Evolutionary conservation across 805 yeast genomes (phyloP), one percentile per base, ranked within the genome.

Genomic region (Candida boleticola): DNA sequence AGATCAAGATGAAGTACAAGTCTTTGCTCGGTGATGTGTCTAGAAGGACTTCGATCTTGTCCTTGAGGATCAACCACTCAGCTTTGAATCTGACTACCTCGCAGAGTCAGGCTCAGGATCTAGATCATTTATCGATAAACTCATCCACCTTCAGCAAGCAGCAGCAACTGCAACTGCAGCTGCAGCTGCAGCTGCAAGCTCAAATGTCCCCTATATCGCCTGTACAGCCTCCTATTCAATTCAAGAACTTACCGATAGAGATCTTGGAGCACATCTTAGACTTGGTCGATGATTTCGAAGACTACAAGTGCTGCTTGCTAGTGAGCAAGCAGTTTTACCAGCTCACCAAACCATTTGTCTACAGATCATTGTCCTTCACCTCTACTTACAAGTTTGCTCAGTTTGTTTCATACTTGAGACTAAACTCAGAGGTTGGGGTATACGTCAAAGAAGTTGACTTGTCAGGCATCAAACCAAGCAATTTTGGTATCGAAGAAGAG

Each of bases 321-420:
- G 80, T 82, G 5, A 71, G 73, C 55, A 75, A 66, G 43, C 53
- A 62, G 27, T 73, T 84, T 49, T 74, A 81, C 55, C 58, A 55
- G 26, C 63, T 79, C 5, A 74, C 83, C 2, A 77, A 79, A 49
- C 73, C 73, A 4, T 67, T 72, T 19, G 60, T 88, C 9, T 89
- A 86, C 58, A 54, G 65, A 11, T 46, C 61, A 5, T 80, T 90
- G 3, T 46, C 52, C 11, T 75, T 89, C 49, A 75, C 79, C 0
- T 81, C 95, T 2, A 82, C 90, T 5, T 89, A 85, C 56, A 66
- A 96, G 32, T 76, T 86, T 34, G 93, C 88, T 0, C 96, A 89
- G 60, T 82, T 89, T 52, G 79, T 89, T 4, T 73, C 89, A 1
- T 73, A 81, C 4, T 60, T 89, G n/a, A 68, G 85, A 34, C 67